Evolutionary conservation across 1,284 basidiomycete species (phyloP).

Genomic region (Caloboletus inedulis): DNA sequence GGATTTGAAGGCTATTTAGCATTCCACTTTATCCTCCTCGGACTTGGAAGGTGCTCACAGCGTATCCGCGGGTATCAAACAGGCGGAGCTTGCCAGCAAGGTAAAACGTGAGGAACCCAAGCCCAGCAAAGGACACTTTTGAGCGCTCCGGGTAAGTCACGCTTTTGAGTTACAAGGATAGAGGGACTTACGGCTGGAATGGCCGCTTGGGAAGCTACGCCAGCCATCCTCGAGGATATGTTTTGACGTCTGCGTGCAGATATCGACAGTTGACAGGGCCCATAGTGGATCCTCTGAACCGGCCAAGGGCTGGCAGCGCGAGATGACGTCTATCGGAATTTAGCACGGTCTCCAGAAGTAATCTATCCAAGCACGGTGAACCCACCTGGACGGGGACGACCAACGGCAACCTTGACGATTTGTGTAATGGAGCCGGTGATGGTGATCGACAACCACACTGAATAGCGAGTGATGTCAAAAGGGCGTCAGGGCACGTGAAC

Average conservation of each 20-base stretch:
- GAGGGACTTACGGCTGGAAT: conserved; percentile 52
- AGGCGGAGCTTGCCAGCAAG: conserved; percentile 74
- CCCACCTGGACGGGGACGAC: conserved; percentile 62
- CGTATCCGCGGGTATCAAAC: conserved; percentile 62
- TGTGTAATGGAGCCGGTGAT: conserved; percentile 65
- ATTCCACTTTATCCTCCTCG: background rate
- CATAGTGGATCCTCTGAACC: conserved; percentile 54
- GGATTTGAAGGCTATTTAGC: background rate
- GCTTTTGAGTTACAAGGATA: background rate
- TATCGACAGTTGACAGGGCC: conserved; percentile 57
- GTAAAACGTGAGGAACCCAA: conserved; percentile 73
- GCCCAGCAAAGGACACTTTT: conserved; percentile 67
- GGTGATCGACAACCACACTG: conserved; percentile 54
- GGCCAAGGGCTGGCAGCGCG: conserved; percentile 57
- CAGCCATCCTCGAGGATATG: conserved; percentile 61
- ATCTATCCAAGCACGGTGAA: background rate
- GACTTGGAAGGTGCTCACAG: conserved; percentile 37
- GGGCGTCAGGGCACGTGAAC: background rate
- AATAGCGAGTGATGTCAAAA: background rate
- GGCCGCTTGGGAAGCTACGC: conserved; percentile 76
- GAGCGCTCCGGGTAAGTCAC: background rate
- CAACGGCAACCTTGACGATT: conserved; percentile 63
- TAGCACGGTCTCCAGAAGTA: background rate
- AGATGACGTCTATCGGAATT: conserved; percentile 48
- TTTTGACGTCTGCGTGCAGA: conserved; percentile 60